Evolutionary conservation across 2,329 filamentous ascomycete species (phyloP).

Genomic region (Coniochaeta sp.): DNA sequence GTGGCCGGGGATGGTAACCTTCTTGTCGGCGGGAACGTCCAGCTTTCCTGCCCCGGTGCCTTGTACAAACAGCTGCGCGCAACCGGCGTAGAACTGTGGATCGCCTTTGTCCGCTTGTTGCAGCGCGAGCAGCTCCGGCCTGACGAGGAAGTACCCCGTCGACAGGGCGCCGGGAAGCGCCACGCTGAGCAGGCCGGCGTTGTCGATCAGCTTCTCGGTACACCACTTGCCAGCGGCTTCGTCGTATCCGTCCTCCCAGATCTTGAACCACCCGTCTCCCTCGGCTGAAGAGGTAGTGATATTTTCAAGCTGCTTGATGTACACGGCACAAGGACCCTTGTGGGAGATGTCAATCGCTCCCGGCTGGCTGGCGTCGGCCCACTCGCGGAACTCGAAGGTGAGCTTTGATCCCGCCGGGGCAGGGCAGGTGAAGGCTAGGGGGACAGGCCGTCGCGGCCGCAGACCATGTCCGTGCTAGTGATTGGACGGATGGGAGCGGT

Average conservation of each 20-base stretch:
- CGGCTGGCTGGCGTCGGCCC: conserved; percentile 45
- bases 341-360: conserved; percentile 54
- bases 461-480: conserved; percentile 58
- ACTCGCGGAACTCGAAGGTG: conserved; percentile 60
- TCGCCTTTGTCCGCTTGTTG: conserved; percentile 52
- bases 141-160: conserved; percentile 62
- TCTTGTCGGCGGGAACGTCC: conserved; percentile 37
- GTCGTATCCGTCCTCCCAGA: conserved; percentile 65
- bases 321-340: conserved; percentile 65
- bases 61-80: conserved; percentile 62
- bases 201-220: conserved; percentile 59
- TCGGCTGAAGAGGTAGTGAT: conserved; percentile 44
- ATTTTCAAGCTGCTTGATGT: conserved; percentile 60
- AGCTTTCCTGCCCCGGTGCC: conserved; percentile 30
- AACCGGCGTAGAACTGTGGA: conserved; percentile 69
- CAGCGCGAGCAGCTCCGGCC: conserved; percentile 63
- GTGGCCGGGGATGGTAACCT: conserved; percentile 61
- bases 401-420: conserved; percentile 46
- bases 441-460: conserved; percentile 41
- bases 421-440: conserved; percentile 40
- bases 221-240: conserved; percentile 53
- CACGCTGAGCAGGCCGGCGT: conserved; percentile 57
- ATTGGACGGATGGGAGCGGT: conserved; percentile 53
- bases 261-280: conserved; percentile 70
- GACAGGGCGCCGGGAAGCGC: conserved; percentile 54